These are phyloP conservation scores for Pyricularia sp. DNA, from an alignment of 2,329 filamentous ascomycete species.

Conservation along the genomic window DNA sequence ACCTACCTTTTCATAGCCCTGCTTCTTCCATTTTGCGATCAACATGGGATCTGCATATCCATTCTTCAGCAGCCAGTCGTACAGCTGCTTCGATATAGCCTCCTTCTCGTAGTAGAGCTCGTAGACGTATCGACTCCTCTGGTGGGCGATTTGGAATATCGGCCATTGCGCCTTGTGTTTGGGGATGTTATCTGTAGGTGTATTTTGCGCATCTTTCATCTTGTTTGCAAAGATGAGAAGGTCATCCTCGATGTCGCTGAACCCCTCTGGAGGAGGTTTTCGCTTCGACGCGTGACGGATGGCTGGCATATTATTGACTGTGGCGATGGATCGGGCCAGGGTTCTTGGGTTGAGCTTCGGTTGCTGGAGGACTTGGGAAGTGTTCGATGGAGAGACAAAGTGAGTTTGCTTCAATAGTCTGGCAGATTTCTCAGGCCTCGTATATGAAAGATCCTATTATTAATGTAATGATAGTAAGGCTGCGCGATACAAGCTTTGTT, in stretches of 20 bases:
- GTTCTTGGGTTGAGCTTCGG: not conserved
- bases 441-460: not conserved
- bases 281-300: constrained; percentile 66
- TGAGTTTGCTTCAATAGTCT: not conserved
- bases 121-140: constrained; percentile 87
- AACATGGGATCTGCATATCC: constrained; percentile 89
- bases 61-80: constrained; percentile 96
- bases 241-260: constrained; percentile 80
- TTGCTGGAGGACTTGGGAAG: not conserved
- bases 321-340: not conserved
- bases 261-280: constrained; percentile 78
- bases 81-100: constrained; percentile 83
- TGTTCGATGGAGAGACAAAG: not conserved
- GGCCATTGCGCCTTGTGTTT: constrained; percentile 94
- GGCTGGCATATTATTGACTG: constrained; percentile 53
- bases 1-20: constrained; percentile 90
- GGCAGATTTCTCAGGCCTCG: not conserved
- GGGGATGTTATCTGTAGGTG: constrained; percentile 66
- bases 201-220: constrained; percentile 93
- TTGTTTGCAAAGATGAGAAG: constrained; percentile 80
- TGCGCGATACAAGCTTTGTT: not conserved
- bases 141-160: constrained; percentile 94
- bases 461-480: not conserved
- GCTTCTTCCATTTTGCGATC: constrained; percentile 99
- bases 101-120: constrained; percentile 98